Conservation (phyloP, 2,329 filamentous ascomycete species). For the Hymenoscyphus fructigenus region DNA sequence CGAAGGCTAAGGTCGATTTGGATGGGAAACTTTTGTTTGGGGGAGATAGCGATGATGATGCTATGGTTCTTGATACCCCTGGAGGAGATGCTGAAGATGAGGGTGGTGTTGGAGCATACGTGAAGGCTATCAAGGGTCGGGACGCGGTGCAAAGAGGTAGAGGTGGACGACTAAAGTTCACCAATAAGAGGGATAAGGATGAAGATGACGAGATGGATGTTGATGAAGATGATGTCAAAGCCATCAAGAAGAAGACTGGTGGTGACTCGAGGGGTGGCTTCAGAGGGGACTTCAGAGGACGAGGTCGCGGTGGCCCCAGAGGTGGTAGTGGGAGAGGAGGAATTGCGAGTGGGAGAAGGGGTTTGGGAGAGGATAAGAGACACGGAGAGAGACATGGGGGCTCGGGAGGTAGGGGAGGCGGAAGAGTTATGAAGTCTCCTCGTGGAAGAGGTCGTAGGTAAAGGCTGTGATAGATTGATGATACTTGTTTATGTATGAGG, state of each 20-base stretch:
- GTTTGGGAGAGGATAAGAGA: conserved; percentile 45
- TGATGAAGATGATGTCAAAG: conserved; percentile 48
- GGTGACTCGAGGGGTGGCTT: conserved; percentile 34
- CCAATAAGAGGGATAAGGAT: conserved; percentile 59
- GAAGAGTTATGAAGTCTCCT: conserved; percentile 36
- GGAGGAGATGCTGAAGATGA: conserved; percentile 41
- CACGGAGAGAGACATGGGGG: conserved; percentile 16
- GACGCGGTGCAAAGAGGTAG: conserved; percentile 64
- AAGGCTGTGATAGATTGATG: conserved; percentile 8
- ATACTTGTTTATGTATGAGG: conserved; percentile 9
- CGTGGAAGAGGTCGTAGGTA: conserved; percentile 29
- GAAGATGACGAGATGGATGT: conserved; percentile 52
- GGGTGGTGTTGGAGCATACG: conserved; percentile 66
- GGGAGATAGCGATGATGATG: conserved; percentile 51
- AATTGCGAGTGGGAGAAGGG: conserved; percentile 47
- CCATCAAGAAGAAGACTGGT: conserved; percentile 49
- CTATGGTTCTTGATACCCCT: conserved; percentile 64
- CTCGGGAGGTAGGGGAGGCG: conserved; percentile 23
- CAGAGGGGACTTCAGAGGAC: conserved; percentile 37
- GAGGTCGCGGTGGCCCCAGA: conserved; percentile 39
- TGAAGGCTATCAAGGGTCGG: conserved; percentile 66
- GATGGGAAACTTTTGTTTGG: conserved; percentile 82
- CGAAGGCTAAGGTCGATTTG: conserved; percentile 67
- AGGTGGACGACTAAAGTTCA: conserved; percentile 70
- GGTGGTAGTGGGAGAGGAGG: conserved; percentile 49